Base-by-base conservation (phyloP, 1,139 yeast genomes). In the Scheffersomyces lignicola region DNA sequence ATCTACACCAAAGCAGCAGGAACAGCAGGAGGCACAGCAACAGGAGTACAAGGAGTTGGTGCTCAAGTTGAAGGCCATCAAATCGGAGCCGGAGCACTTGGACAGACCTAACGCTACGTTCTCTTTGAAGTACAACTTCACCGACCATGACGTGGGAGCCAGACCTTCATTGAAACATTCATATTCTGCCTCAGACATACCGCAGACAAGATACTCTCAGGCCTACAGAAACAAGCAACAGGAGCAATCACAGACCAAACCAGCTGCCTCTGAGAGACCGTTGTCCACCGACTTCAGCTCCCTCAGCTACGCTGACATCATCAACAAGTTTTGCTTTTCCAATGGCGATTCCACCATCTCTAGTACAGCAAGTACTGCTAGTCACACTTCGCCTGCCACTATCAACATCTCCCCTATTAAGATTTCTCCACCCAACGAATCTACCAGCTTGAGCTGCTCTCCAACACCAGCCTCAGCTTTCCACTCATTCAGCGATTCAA, bases 281-380 rank as follows among this genome's bases (percentile, higher is more conserved):
- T 23, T 23, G 9, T 23, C 26, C 13, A 34, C 47, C 12, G 31
- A 35, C 10, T 51, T 54, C 37, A 51, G 51, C 39, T 53, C 60
- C 18, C 50, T 56, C 18, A 54, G 62, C 8, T 62, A 62, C 39
- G 46, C 65, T 8, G 64, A 60, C 38, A 50, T 62, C 32, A 44
- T 62, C 37, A 58, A 59, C 36, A 56, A 60, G 33, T 61, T 59
- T 41, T 62, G 68, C 42, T 62, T 62, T 45, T 60, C 58, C 35
- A 58, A 60, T 34, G 60, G 62, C 28, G 26, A 23, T 3, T 27
- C 38, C 4, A 26, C 21, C n/a, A 15, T 22, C 8, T 15, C 29
- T n/a, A 25, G 30, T 27, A 20, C 32, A 7, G 21, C 31, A 7
- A 26, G 26, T 18, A 25, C 34, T 20, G 12, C 18, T 17, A 24